Evolutionary conservation across 2,329 filamentous ascomycete genomes (phyloP), one percentile per base, ranked within the genome.

Genomic region (Cytospora paraplurivora): DNA sequence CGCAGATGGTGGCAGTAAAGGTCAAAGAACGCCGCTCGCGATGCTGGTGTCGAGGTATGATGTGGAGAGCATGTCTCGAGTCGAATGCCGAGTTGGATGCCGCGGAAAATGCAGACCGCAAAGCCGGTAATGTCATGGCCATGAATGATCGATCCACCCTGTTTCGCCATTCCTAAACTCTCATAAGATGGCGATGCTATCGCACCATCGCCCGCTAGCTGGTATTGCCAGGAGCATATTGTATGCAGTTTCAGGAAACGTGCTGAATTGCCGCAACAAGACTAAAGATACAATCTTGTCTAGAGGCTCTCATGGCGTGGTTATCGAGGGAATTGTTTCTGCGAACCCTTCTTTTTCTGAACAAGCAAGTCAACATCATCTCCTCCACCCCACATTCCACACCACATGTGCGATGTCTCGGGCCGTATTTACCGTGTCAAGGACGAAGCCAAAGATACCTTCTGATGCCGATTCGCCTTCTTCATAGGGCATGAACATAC

Each of bases 401-500:
- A 90, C 87, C 69, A 90, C 87, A 74, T 89, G 85, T 64, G 85
- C 85, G 70, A 90, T 90, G 71, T 90, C 87, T 70, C 86, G 85
- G 69, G 86, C 87, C 57, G 87, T 89, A 76, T 89, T 89, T 76
- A 89, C 85, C 71, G 91, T 94, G 77, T 96, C 91, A 73, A 93
- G 87, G 56, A 96, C 88, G 70, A 88, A 87, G 66, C 91, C 90
- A 72, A 96, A 85, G 62, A 96, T 82, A 54, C 89, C 89, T 58
- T 83, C 80, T 71, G 79, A 85, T 66, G 82, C 82, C 73, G 76
- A 79, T 68, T 92, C 90, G 65, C 87, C 87, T 69, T 93, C 89
- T 69, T 93, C 90, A 69, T 88, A 90, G 8, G 92, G 91, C 90
- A 96, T 93, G 71, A 96, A 90, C 91, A 96, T 96, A 69, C 92